Conservation (phyloP, 306 rosid genomes). For the Amphicarpaea edgeworthii region DNA sequence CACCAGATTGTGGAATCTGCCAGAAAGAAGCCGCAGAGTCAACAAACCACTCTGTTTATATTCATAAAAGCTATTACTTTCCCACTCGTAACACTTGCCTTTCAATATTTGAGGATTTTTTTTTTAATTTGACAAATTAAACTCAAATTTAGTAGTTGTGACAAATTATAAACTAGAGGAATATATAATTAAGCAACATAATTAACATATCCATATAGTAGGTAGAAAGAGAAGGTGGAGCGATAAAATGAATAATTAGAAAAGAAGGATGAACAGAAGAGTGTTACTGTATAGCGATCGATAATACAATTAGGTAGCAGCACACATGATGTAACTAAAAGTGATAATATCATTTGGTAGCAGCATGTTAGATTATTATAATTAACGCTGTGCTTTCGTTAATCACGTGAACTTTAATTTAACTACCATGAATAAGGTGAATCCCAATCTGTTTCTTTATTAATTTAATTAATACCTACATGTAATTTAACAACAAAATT, state of each 20-base stretch:
- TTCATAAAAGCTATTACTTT: not conserved
- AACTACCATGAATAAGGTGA: constrained; percentile 34
- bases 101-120: not conserved
- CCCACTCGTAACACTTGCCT: not conserved
- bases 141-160: not conserved
- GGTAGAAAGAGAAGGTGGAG: not conserved
- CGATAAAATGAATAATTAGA: not conserved
- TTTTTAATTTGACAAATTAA: too few species aligned
- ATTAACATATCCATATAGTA: not conserved
- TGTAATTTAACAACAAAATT: not conserved
- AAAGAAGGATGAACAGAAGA: not conserved
- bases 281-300: constrained; percentile 1
- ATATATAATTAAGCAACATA: not conserved
- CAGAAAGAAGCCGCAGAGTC: not conserved
- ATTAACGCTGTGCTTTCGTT: constrained; percentile 35
- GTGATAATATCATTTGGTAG: constrained; percentile 14
- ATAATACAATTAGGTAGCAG: constrained; percentile 19
- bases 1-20: not conserved
- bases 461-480: not conserved
- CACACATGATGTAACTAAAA: constrained; percentile 20
- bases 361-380: constrained; percentile 28
- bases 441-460: not conserved
- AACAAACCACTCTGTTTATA: not conserved
- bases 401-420: constrained; percentile 39
- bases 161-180: not conserved